Base-by-base conservation (phyloP, 139 green algal species). In the Picochlorum costavermella region DNA sequence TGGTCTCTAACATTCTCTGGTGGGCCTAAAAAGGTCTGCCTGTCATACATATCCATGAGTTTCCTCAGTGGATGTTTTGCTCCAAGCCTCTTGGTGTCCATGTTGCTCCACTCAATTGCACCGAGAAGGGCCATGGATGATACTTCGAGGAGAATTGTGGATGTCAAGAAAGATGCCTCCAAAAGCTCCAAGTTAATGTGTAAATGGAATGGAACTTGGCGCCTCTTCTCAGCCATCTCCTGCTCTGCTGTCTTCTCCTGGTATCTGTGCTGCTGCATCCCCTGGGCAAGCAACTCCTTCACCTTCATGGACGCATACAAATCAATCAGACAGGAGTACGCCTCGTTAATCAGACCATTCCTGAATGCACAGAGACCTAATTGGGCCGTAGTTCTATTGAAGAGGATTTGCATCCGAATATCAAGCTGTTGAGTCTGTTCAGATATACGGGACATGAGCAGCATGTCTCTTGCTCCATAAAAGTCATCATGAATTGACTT, bases 161-260 rank as follows among this genome's bases (percentile, higher is more conserved):
- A 88, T 26, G 95, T 90, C 28, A 98, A 85, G 74, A 95, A 91
- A 17, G 84, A 84, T 20, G 72, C 77, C 81, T 99, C 94, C 55
- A 98, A 72, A 62, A 99, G 76, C 78, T 99, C 94, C 53, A 99
- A 78, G 80, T 95, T 96, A 84, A 99, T 96, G 82, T 99, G 94
- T 88, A 97, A 96, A 83, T 99, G 94, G 86, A 98, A 98, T 58
- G 94, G 94, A 84, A 99, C 96, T 75, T 95, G 88, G 23, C 94
- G 83, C 13, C 90, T 77, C 63, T 92, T 85, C 81, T 99, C 94
- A 17, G 90, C 66, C 67, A 94, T 89, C 85, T 99, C 94, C 84
- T 98, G 90, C 77, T 96, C 90, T 2, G 85, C 82, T 5, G 86
- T 91, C 71, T 86, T 88, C 58, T 95, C 88, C 59, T 76, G 68